Evolutionary conservation across 2,329 filamentous ascomycete species (phyloP), one percentile per base, ranked within the genome.

Genomic region (Cadophora sp.): DNA sequence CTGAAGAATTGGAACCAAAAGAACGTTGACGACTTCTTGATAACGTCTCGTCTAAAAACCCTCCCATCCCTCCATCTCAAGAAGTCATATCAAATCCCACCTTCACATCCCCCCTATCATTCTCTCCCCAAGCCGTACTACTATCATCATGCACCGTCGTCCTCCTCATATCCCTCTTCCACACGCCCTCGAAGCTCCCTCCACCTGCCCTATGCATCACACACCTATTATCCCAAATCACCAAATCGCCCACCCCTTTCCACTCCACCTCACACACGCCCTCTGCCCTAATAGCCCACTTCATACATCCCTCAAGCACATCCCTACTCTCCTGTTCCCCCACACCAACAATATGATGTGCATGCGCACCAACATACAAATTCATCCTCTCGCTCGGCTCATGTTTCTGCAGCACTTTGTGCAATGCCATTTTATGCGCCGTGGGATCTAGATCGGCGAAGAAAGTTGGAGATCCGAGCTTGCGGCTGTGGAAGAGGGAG

Each of bases 221-320:
- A 60, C 80, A 82, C 0, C 84, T 84, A 74, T 89, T 89, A 72
- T 89, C 87, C 87, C 87, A 89, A 22, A 86, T 80, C 19, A 89
- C 75, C 66, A 89, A 58, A 73, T 89, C 87, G 0, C 84, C 81
- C 0, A 77, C 73, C 8, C 81, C 74, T 31, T 82, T 70, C 86
- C 86, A 89, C 50, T 79, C 75, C 3, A 87, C 79, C 6, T 77
- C 79, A 8, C 83, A 67, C 0, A 80, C 75, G 71, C 85, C 85
- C 73, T 83, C 83, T 0, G 79, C 75, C 76, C 85, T 82, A 5
- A 81, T 82, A 0, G 80, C 82, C 73, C 87, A 84, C 2, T 73
- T 72, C 48, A 83, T 82, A n/a, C 87, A 76, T n/a, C 69, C 75
- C 14, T 79, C 75, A 3, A 84, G 71, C 50, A 83, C 69, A 12